Evolutionary conservation across 2,329 filamentous ascomycete species (phyloP).

Genomic region (Fonsecaea multimorphosa): DNA sequence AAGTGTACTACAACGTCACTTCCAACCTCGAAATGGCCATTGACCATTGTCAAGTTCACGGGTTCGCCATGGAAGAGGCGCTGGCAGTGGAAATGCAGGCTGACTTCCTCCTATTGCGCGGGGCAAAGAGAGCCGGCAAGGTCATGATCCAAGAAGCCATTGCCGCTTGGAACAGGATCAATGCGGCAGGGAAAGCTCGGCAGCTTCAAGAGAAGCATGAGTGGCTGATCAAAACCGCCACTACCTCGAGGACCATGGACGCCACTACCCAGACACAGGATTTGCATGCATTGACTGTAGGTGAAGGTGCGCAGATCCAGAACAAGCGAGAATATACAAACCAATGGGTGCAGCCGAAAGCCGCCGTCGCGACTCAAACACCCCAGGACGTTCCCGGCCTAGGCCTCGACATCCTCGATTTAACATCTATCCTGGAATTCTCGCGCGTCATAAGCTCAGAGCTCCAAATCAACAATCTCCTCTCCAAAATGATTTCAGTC

Average conservation of each 20-base stretch:
- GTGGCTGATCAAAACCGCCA: constrained; percentile 64
- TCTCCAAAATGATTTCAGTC: constrained; percentile 69
- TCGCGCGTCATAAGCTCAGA: constrained; percentile 70
- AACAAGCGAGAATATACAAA: constrained; percentile 40
- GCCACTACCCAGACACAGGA: constrained; percentile 63
- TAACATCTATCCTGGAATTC: constrained; percentile 68
- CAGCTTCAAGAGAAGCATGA: constrained; percentile 65
- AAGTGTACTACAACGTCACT: constrained; percentile 55
- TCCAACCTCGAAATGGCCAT: constrained; percentile 62
- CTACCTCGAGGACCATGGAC: constrained; percentile 59
- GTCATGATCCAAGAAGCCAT: constrained; percentile 64
- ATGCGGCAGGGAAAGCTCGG: constrained; percentile 64
- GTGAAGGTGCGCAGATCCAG: constrained; percentile 45
- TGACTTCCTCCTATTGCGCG: constrained; percentile 63
- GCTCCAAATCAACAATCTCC: constrained; percentile 66
- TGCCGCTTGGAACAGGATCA: constrained; percentile 63
- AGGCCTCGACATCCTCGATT: constrained; percentile 67
- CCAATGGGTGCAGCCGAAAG: constrained; percentile 37
- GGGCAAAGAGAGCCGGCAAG: constrained; percentile 64
- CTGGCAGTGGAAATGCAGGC: constrained; percentile 66
- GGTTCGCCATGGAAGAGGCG: constrained; percentile 65
- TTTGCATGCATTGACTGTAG: constrained; percentile 40
- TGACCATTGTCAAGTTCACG: constrained; percentile 65
- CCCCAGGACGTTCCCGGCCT: constrained; percentile 38
- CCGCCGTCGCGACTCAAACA: constrained; percentile 21